A percentile compares a stretch with the other conserved stretches of the same genome.
phyloP scores from a whole-genome alignment of 2,329 filamentous ascomycete genomes.

The Elsinoe necatrix region DNA sequence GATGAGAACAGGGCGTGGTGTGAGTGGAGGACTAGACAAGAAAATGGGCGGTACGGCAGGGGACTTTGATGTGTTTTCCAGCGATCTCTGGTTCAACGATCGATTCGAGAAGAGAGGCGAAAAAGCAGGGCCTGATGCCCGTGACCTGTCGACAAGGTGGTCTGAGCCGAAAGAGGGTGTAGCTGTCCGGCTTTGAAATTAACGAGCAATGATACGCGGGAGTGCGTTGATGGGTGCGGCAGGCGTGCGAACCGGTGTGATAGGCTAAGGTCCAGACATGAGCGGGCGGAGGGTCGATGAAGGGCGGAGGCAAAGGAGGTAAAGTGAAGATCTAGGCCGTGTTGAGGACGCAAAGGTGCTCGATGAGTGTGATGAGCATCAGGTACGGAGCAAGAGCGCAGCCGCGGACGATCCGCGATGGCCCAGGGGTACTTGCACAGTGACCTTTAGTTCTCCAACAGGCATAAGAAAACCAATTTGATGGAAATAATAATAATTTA shows the following conservation, averaged over 20 bases:
- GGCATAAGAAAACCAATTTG: conserved; percentile 15
- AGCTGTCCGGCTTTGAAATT: neutral
- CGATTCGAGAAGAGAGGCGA: neutral
- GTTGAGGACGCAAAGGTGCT: neutral
- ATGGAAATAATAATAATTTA: conserved; percentile 13
- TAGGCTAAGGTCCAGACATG: neutral
- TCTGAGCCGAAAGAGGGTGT: neutral
- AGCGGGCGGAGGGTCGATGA: neutral
- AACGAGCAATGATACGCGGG: neutral
- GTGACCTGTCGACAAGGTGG: neutral
- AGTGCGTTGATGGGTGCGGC: neutral
- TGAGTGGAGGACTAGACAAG: neutral
- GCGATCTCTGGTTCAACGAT: neutral
- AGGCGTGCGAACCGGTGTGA: conserved; percentile 1
- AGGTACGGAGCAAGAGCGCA: neutral
- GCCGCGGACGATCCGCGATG: conserved; percentile 4
- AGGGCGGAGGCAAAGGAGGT: neutral
- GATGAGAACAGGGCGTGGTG: neutral
- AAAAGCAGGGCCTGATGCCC: neutral
- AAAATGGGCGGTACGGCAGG: neutral
- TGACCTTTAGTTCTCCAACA: neutral
- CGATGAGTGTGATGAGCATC: neutral
- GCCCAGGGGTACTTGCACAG: neutral
- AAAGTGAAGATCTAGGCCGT: neutral
- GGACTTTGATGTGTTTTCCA: neutral